Conservation (phyloP, 78 protist species). For the Dictyostelium brefeldianum region DNA sequence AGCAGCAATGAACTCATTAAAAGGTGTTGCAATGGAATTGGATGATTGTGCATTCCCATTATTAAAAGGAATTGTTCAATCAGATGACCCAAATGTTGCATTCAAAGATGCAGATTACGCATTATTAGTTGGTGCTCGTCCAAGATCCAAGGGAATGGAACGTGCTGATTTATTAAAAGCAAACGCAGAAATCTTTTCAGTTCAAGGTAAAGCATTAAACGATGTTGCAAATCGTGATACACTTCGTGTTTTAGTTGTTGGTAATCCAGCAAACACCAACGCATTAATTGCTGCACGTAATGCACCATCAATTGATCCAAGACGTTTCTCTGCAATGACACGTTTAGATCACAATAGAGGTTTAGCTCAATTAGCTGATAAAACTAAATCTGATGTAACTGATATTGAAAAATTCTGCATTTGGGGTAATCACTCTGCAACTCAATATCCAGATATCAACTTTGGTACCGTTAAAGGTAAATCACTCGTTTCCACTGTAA, state of each 20-base stretch:
- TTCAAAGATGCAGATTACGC: slow-evolving; percentile 87
- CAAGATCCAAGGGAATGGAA: slow-evolving; percentile 92
- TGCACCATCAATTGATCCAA: slow-evolving; percentile 87
- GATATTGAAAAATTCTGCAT: slow-evolving; percentile 86
- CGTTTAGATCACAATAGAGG: slow-evolving; percentile 98
- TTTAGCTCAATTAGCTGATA: slow-evolving; percentile 58
- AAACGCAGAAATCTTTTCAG: slow-evolving; percentile 94
- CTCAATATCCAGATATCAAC: slow-evolving; percentile 88
- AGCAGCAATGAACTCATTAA: slow-evolving; percentile 79
- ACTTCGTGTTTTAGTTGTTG: slow-evolving; percentile 93
- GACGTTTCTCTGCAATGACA: slow-evolving; percentile 87
- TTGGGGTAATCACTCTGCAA: slow-evolving; percentile 98
- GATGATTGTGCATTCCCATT: slow-evolving; percentile 87
- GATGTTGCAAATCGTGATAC: slow-evolving; percentile 68
- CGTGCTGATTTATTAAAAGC: slow-evolving; percentile 76
- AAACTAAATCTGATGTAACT: slow-evolving; percentile 7
- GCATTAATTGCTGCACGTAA: slow-evolving; percentile 81
- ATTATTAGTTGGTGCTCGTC: slow-evolving; percentile 95
- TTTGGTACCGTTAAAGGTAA: slow-evolving; percentile 69
- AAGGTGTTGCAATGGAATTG: slow-evolving; percentile 86
- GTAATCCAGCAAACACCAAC: slow-evolving; percentile 99
- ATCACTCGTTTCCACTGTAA: slow-evolving; percentile 6
- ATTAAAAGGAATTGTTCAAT: slow-evolving; percentile 80
- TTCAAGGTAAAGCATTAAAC: slow-evolving; percentile 89
- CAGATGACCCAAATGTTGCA: slow-evolving; percentile 67